A percentile compares a stretch with the other conserved stretches of the same genome.
Conservation (phyloP, 768 basidiomycete genomes). For the Ramaria rubella region DNA sequence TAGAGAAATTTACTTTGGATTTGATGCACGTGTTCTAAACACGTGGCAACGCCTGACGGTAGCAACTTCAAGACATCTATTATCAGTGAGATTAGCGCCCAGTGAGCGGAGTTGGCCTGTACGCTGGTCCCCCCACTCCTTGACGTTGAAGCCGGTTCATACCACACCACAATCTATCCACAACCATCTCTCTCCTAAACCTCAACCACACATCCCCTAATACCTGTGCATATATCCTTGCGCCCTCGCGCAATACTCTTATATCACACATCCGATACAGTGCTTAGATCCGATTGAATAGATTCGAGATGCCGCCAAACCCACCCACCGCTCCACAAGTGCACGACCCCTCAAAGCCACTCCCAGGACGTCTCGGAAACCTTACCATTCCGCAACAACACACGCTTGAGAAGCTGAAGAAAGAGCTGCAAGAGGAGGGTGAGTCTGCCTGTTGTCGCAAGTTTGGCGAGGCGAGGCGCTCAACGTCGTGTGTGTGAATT, state of each 20-base stretch:
- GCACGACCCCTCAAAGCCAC: slow-evolving; percentile 34
- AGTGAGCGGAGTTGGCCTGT: no score
- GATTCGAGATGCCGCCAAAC: background rate
- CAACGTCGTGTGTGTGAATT: background rate
- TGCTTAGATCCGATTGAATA: background rate
- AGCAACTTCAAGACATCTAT: no score
- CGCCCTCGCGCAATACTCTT: background rate
- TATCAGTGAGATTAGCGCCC: no score
- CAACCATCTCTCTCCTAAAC: background rate
- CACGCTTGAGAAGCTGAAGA: slow-evolving; percentile 61
- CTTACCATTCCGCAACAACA: slow-evolving; percentile 55
- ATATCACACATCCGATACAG: background rate
- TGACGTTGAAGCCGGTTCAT: no score
- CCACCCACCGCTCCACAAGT: background rate
- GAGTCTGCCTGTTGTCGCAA: background rate
- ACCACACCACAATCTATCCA: background rate
- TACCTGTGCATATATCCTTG: background rate
- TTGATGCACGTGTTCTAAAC: background rate
- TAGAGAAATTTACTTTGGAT: background rate
- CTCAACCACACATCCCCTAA: background rate
- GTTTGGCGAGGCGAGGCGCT: background rate
- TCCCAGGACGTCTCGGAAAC: slow-evolving; percentile 75
- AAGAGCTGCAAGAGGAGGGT: slow-evolving; percentile 54
- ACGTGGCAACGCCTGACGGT: no score
- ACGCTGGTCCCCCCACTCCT: no score